Base-by-base conservation (phyloP, 78 protist species). In the Speleostelium caveatum region DNA sequence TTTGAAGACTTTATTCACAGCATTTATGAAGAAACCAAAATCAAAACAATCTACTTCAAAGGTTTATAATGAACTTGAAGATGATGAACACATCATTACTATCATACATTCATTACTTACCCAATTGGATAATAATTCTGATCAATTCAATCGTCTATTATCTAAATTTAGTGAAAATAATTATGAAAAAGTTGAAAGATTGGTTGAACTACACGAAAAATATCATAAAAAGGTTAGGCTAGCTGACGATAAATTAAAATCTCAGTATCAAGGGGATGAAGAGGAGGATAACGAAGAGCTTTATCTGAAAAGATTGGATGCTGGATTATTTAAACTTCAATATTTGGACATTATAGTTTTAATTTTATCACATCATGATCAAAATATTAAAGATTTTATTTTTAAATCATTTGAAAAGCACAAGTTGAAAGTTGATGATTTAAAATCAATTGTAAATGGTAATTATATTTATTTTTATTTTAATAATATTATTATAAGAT, bases 11-110 rank as follows among this genome's bases (percentile, higher is more conserved):
- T 60, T 80, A n/a, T 92, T 92, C 35, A 53, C 95, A 53, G 39
- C 77, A 3, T 74, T 92, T n/a, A 92, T 92, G 95, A 92, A 92
- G 53, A 79, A 85, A 73, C 39, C 79, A 30, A 78, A 72, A 72
- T 19, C 59, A n/a, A 60, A 59, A 61, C 87, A 66, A 42, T 21
- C 63, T 2, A 76, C 51, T 5, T 62, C 58, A 55, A 58, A 65
- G n/a, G 22, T 78, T 33, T 78, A 65, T 42, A 71, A 75, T 32
- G 76, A 75, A 67, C 3, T 14, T n/a, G 65, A 83, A 33, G 91
- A 83, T 59, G 78, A 83, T 36, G 73, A 59, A 41, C 90, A 88
- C 60, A 75, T 75, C 1, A 60, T 88, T 10, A 65, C 75, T n/a
- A 74, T 72, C 2, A n/a, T 88, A 19, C 36, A 69, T 56, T 74